Base-by-base conservation (phyloP, 2,329 filamentous ascomycete species). In the Xylariales sp. region DNA sequence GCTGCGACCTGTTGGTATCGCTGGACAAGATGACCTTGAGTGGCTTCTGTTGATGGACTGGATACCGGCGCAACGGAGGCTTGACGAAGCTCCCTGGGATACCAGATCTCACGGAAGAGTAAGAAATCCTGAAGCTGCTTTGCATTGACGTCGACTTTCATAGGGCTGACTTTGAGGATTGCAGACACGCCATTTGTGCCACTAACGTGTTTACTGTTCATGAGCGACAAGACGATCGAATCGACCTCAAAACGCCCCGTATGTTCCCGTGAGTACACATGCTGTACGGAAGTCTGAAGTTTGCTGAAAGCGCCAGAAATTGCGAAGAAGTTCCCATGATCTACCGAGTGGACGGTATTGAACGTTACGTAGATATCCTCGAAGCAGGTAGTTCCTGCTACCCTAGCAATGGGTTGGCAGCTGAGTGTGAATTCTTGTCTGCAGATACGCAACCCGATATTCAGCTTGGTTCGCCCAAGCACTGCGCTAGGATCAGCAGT, bases 131-230 rank as follows among this genome's bases (percentile, higher is more conserved):
- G 93, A 3, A 95, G 73, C 61, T 98, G 93, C 58, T 91, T 94
- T 19, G 87, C 88, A 55, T 98, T 98, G 61, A 97, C 75, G 3
- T 83, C 79, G 1, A 93, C 81, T 46, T 82, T 85, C 76, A 93
- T 91, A 0, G 93, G 93, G 51, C 89, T 94, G 54, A 97, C 80
- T 52, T 94, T 95, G 46, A 97, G 71, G 42, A 96, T 94, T 4
- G 88, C 89, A 4, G 90, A 97, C 33, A 97, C 78, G 10, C 93
- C 93, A 54, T 83, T 93, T 10, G 77, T 89, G 21, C 88, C 86
- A 56, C 88, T 95, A 43, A 97, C 76, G 60, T 98, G 93, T 65
- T 94, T 96, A 72, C 89, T 97, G 68, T 98, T 98, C 88, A 98
- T 94, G 46, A 96, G 69, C 0, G 93, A 97, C 37, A 97, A 68